phyloP scores from a whole-genome alignment of 2,329 filamentous ascomycete species.

The Pyrenophora seminiperda region DNA sequence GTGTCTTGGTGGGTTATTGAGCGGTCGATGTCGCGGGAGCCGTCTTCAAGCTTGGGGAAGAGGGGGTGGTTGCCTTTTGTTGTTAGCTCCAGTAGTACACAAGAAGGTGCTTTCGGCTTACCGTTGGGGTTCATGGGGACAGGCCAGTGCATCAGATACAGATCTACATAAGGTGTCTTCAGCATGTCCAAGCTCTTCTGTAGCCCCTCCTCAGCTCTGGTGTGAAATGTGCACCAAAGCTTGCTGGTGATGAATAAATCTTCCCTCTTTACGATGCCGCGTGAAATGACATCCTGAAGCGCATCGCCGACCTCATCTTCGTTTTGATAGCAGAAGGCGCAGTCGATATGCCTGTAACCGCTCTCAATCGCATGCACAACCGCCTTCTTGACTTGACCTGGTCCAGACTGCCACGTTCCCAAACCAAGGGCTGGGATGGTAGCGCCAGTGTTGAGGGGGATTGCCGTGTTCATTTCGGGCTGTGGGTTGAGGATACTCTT shows the following conservation, averaged over 20 bases:
- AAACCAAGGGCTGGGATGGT: slow-evolving; percentile 47
- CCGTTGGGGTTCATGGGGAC: slow-evolving; percentile 79
- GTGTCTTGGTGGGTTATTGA: slow-evolving; percentile 74
- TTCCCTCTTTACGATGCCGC: slow-evolving; percentile 72
- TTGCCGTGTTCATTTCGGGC: slow-evolving; percentile 48
- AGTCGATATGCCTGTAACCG: slow-evolving; percentile 66
- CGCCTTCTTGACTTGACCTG: slow-evolving; percentile 55
- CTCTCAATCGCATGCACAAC: slow-evolving; percentile 55
- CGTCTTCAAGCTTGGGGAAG: slow-evolving; percentile 76
- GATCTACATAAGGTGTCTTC: slow-evolving; percentile 79
- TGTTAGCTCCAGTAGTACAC: slow-evolving; percentile 1
- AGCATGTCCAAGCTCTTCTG: slow-evolving; percentile 74
- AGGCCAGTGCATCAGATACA: slow-evolving; percentile 85
- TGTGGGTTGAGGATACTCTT: slow-evolving; percentile 44
- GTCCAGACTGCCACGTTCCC: slow-evolving; percentile 49
- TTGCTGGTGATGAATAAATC: slow-evolving; percentile 86
- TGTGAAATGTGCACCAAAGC: slow-evolving; percentile 81
- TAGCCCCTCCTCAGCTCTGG: slow-evolving; percentile 69
- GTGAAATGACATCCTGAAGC: slow-evolving; percentile 71
- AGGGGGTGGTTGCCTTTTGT: slow-evolving; percentile 67
- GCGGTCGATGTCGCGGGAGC: slow-evolving; percentile 72
- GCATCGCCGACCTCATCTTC: slow-evolving; percentile 83
- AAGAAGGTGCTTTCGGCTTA: slow-evolving; percentile 25
- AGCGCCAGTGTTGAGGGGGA: slow-evolving; percentile 50
- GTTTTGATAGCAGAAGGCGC: slow-evolving; percentile 78